phyloP scores from a whole-genome alignment of 768 basidiomycete species.

The Rhodotorula babjevae region DNA sequence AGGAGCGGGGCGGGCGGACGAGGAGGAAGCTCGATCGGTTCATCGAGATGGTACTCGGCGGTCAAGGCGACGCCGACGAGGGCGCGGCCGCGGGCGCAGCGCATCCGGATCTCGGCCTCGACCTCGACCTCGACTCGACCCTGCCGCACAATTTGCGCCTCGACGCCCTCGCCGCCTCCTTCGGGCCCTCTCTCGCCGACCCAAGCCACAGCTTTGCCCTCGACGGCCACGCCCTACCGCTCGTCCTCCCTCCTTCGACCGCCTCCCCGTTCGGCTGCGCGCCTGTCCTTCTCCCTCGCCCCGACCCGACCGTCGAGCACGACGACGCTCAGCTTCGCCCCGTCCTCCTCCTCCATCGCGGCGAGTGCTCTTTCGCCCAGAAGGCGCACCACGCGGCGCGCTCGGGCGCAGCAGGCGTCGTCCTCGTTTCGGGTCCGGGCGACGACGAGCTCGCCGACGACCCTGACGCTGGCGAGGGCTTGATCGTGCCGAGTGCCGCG shows the following conservation, averaged over 20 bases:
- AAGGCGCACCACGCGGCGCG: constrained; percentile 67
- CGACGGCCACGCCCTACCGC: constrained; percentile 14
- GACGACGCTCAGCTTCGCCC: not conserved
- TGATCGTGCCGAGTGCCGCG: constrained; percentile 35
- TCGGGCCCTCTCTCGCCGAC: constrained; percentile 23
- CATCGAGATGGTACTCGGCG: not conserved
- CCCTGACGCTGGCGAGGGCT: constrained; percentile 13
- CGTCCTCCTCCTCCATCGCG: constrained; percentile 63
- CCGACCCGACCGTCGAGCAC: not conserved
- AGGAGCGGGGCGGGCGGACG: too few relatives aligned
- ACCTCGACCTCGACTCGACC: not conserved
- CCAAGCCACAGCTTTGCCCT: constrained; percentile 8
- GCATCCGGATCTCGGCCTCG: too few relatives aligned
- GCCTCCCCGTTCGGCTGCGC: constrained; percentile 29
- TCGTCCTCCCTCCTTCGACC: not conserved
- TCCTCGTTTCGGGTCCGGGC: constrained; percentile 63
- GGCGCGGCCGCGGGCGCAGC: too few relatives aligned
- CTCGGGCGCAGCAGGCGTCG: constrained; percentile 69
- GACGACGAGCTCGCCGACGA: constrained; percentile 51
- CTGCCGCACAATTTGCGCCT: not conserved
- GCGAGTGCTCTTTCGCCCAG: constrained; percentile 79
- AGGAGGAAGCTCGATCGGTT: not conserved
- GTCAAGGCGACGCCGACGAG: not conserved
- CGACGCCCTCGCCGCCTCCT: constrained; percentile 26
- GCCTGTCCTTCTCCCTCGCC: not conserved